These are phyloP conservation scores for Penicillium corylophilum DNA, from an alignment of 2,329 filamentous ascomycete genomes.

Conservation along the genomic window DNA sequence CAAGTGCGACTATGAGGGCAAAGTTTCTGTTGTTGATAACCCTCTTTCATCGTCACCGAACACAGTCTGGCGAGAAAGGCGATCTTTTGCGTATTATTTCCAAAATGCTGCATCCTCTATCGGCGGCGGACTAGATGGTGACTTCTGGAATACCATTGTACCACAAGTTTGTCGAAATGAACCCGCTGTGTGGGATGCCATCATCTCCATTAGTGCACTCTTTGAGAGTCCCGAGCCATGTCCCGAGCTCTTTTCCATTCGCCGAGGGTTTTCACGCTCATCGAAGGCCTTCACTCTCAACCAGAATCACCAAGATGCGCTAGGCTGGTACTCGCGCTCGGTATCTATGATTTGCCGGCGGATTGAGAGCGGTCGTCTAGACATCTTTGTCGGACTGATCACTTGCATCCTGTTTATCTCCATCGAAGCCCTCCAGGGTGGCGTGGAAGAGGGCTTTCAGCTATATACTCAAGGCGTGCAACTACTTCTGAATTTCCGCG, in stretches of 20 bases:
- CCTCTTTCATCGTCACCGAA: slow-evolving; percentile 22
- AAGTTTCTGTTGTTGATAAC: slow-evolving; percentile 2
- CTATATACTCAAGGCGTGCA: slow-evolving; percentile 32
- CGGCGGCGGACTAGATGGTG: slow-evolving; percentile 34
- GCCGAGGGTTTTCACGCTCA: neutral
- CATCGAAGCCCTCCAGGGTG: slow-evolving; percentile 31
- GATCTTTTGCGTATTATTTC: slow-evolving; percentile 41
- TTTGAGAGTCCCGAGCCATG: slow-evolving; percentile 30
- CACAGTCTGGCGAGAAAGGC: slow-evolving; percentile 33
- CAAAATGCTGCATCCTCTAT: slow-evolving; percentile 31
- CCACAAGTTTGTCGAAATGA: slow-evolving; percentile 37
- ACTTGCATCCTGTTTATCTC: slow-evolving; percentile 36
- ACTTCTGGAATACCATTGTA: slow-evolving; percentile 38
- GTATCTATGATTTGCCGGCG: slow-evolving; percentile 26
- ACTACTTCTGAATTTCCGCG: slow-evolving; percentile 24
- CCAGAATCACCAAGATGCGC: slow-evolving; percentile 26
- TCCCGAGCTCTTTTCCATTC: slow-evolving; percentile 4
- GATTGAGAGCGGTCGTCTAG: slow-evolving; percentile 25
- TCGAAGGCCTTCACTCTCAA: slow-evolving; percentile 1
- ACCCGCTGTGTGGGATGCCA: slow-evolving; percentile 41
- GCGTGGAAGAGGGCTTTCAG: slow-evolving; percentile 24
- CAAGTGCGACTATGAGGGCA: slow-evolving; percentile 33
- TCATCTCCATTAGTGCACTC: slow-evolving; percentile 38
- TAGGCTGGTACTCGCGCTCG: slow-evolving; percentile 34
- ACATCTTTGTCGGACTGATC: slow-evolving; percentile 30